Base-by-base conservation (phyloP, 2,329 filamentous ascomycete genomes). In the Purpureocillium takamizusanense region DNA sequence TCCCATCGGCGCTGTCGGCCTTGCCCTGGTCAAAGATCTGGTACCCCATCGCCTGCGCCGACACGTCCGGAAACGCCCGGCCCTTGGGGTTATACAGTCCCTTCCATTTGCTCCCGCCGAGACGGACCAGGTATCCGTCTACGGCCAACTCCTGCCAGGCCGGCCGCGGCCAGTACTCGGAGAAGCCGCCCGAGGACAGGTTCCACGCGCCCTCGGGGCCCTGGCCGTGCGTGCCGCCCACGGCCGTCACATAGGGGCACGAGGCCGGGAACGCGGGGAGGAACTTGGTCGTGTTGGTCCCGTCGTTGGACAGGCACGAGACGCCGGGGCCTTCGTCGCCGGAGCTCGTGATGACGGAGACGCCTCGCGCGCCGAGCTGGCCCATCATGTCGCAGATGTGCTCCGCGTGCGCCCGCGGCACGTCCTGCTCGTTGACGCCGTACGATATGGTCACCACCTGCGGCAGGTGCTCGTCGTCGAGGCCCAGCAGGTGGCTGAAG, bases 361-460 rank as follows among this genome's bases (percentile, higher is more conserved):
- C 74, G 25, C 82, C 82, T 10, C 81, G 74, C 2, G 74, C 69
- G 16, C 78, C 78, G 5, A 86, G 70, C 43, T 81, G 75, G 25
- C 69, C 69, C 57, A 83, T 84, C 15, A 76, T 70, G 40, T 73
- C 66, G 49, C 72, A 70, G 11, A 64, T 55, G 10, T 60, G 57
- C 11, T 49, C 65, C 7, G 76, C 72, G 52, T 84, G 84, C 4
- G 66, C 60, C 16, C 60, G 58, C 0, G 79, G 78, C 0, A 85
- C 63, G 4, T 68, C 71, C 53, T 81, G 78, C 51, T 86, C 82
- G 34, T 79, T 69, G 47, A 83, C 79, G 18, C 78, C 80, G 51
- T 86, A 86, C 0, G 80, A 85, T n/a, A 78, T 81, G 31, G 70
- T 73, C 31, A 86, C 66, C 14, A 83, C 74, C 4, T 74, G 69